Conservation (phyloP, 441 rosid species). For the Corymbia calophylla region DNA sequence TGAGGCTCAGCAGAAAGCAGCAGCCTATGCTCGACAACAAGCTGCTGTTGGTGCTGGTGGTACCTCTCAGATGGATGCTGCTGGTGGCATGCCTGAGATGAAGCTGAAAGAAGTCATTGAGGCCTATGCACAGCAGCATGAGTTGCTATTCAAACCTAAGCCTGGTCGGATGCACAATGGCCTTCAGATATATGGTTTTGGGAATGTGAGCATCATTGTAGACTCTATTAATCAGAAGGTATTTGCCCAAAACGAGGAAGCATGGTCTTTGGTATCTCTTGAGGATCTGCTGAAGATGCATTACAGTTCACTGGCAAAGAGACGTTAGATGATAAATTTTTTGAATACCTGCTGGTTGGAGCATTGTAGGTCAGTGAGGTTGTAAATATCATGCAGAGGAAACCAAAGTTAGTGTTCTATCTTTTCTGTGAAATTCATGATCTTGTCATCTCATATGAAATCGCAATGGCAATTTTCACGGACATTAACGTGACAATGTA, state of each 20-base stretch:
- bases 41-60: constrained; percentile 23
- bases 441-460: background rate
- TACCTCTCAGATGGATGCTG: constrained; percentile 23
- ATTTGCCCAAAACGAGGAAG: constrained; percentile 61
- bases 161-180: constrained; percentile 80
- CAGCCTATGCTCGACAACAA: constrained; percentile 33
- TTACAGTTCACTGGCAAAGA: background rate
- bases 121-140: constrained; percentile 71
- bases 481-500: background rate
- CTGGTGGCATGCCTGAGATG: constrained; percentile 27
- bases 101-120: constrained; percentile 79
- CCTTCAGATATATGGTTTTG: constrained; percentile 83
- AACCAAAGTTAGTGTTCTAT: background rate
- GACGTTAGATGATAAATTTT: background rate
- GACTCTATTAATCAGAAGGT: constrained; percentile 66
- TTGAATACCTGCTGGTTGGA: background rate
- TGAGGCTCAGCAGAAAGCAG: constrained; percentile 54
- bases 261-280: constrained; percentile 58
- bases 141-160: constrained; percentile 69
- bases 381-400: background rate
- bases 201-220: constrained; percentile 61
- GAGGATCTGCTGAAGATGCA: constrained; percentile 11
- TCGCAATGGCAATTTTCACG: background rate
- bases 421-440: background rate
- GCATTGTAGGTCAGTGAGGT: background rate